These are phyloP conservation scores for Suhomyces bribrorum DNA, from an alignment of 1,139 yeast genomes.

Conservation along the genomic window DNA sequence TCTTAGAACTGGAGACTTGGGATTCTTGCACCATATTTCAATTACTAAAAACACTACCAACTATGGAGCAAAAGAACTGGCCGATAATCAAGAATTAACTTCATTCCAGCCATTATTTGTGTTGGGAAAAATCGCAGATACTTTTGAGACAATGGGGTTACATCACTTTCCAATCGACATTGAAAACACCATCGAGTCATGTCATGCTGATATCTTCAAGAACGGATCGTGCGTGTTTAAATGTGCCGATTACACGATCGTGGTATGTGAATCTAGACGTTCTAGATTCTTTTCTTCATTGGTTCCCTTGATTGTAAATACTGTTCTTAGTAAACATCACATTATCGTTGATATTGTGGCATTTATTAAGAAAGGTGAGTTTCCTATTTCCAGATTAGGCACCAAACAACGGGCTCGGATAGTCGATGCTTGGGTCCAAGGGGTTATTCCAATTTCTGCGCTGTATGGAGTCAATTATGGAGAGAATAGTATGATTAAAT, in stretches of 20 bases:
- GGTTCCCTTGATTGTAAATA: conserved; percentile 81
- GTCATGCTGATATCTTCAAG: conserved; percentile 58
- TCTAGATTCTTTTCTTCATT: conserved; percentile 63
- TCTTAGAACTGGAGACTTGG: conserved; percentile 90
- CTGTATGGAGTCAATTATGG: conserved; percentile 62
- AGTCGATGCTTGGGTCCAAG: conserved; percentile 57
- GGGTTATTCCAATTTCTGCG: conserved; percentile 46
- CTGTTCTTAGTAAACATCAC: conserved; percentile 79
- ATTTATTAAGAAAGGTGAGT: conserved; percentile 65
- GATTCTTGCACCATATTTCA: conserved; percentile 77
- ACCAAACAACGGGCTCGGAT: conserved; percentile 75
- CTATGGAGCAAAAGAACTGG: conserved; percentile 45
- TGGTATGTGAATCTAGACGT: conserved; percentile 67
- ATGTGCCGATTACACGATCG: conserved; percentile 79
- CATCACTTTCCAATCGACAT: conserved; percentile 89
- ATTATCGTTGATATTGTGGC: conserved; percentile 84
- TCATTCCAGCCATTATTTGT: conserved; percentile 80
- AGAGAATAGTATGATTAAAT: conserved; percentile 59
- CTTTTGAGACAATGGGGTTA: conserved; percentile 88
- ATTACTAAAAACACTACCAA: conserved; percentile 46
- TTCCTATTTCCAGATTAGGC: conserved; percentile 71
- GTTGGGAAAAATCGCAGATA: conserved; percentile 81
- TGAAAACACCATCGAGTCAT: conserved; percentile 70
- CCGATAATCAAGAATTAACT: conserved; percentile 23
- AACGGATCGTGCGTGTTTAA: conserved; percentile 75